phyloP scores from a whole-genome alignment of 805 yeast genomes.

The Teunomyces aglyptinius region DNA sequence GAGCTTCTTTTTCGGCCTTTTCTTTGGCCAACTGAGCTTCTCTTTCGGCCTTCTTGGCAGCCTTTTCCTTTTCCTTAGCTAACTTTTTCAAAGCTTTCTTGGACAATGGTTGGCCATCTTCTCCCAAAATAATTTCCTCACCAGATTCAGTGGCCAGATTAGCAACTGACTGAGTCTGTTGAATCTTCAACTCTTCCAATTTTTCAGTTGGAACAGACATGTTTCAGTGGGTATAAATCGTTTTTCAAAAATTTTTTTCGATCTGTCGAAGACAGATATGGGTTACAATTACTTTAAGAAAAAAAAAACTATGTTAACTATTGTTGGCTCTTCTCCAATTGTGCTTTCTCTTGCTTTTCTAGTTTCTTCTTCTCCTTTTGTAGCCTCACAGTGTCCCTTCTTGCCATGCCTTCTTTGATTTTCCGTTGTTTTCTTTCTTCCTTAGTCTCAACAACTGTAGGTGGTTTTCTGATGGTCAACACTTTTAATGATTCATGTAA shows the following conservation, averaged over 20 bases:
- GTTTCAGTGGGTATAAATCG: slow-evolving; percentile 1
- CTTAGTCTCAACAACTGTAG: slow-evolving; percentile 43
- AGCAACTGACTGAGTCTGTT: slow-evolving; percentile 10
- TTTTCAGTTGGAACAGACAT: slow-evolving; percentile 28
- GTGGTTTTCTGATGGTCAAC: slow-evolving; percentile 16
- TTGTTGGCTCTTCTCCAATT: neutral
- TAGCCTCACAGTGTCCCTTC: slow-evolving; percentile 25
- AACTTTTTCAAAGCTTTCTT: slow-evolving; percentile 95
- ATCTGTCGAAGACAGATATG: neutral
- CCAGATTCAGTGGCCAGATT: slow-evolving; percentile 16
- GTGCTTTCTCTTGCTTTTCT: slow-evolving; percentile 15
- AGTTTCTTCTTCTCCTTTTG: slow-evolving; percentile 31
- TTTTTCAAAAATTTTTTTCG: slow-evolving; percentile 1
- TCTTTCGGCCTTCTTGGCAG: slow-evolving; percentile 86
- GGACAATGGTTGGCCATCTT: slow-evolving; percentile 83
- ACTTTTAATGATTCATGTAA: slow-evolving; percentile 43
- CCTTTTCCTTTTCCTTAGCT: slow-evolving; percentile 90
- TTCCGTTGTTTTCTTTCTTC: slow-evolving; percentile 57
- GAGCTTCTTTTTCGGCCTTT: slow-evolving; percentile 74
- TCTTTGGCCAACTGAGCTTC: slow-evolving; percentile 86
- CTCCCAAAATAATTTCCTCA: slow-evolving; percentile 44
- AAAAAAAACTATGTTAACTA: neutral
- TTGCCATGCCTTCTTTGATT: slow-evolving; percentile 49
- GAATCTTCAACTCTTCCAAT: slow-evolving; percentile 21
- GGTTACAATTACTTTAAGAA: neutral